Percentiles rank a stretch among this genome's conserved stretches.
Evolutionary conservation across 2,329 filamentous ascomycete species (phyloP).

Genomic region (Helotiales sp.): DNA sequence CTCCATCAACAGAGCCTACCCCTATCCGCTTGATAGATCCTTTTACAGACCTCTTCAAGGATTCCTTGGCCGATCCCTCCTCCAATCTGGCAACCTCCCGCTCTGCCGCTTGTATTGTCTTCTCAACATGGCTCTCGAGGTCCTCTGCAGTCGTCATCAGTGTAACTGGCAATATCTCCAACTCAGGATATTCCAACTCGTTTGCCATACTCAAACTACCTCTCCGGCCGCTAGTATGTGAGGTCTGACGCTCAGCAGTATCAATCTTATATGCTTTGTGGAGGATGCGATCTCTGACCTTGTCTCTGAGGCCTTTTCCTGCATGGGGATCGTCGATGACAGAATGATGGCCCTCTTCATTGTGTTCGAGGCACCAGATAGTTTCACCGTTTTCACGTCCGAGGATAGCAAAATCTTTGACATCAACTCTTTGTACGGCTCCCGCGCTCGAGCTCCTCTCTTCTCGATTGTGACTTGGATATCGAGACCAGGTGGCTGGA

Average conservation of each 20-base stretch:
- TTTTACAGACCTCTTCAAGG: neutral
- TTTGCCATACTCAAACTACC: constrained; percentile 27
- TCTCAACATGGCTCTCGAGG: neutral
- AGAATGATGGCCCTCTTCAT: constrained; percentile 23
- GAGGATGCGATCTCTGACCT: constrained; percentile 11
- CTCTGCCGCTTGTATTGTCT: too few species aligned
- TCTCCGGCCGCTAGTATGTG: constrained; percentile 22
- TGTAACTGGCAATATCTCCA: constrained; percentile 30
- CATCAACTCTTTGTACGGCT: constrained; percentile 17
- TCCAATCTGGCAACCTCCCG: too few species aligned
- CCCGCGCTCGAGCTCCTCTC: constrained; percentile 25
- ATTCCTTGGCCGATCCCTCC: too few species aligned
- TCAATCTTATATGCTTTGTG: constrained; percentile 19
- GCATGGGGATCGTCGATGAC: constrained; percentile 14
- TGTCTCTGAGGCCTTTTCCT: constrained; percentile 16
- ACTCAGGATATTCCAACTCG: constrained; percentile 30
- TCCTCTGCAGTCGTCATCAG: constrained; percentile 12
- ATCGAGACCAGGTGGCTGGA: constrained; percentile 32
- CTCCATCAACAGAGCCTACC: constrained; percentile 10
- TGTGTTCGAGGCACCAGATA: constrained; percentile 27
- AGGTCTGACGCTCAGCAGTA: constrained; percentile 14
- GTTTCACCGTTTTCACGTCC: constrained; percentile 17
- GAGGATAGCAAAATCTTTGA: constrained; percentile 27
- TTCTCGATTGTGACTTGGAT: constrained; percentile 28
- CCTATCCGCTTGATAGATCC: neutral